These are phyloP conservation scores for Starmera dryadoides DNA, from an alignment of 805 yeast species.

Conservation along the genomic window DNA sequence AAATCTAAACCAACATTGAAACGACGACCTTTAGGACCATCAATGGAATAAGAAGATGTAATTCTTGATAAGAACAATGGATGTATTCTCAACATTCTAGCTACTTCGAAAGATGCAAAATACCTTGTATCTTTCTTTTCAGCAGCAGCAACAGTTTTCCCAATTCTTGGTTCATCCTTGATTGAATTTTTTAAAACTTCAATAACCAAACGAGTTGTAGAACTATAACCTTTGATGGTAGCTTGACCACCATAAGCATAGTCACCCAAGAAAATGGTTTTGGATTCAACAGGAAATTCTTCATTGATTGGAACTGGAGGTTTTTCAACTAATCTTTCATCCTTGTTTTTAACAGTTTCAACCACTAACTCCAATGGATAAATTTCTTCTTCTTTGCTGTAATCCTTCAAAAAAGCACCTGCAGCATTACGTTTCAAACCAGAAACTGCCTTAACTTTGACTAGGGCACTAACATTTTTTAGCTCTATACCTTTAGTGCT, in stretches of 20 bases:
- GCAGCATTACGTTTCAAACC: conserved; percentile 63
- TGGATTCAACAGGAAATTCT: conserved; percentile 71
- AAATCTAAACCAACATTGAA: conserved; percentile 75
- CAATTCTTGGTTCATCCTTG: conserved; percentile 56
- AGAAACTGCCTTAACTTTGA: conserved; percentile 65
- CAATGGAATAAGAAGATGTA: conserved; percentile 65
- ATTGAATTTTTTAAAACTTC: conserved; percentile 45
- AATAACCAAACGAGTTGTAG: conserved; percentile 35
- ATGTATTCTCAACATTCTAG: conserved; percentile 47
- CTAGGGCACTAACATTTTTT: conserved; percentile 48
- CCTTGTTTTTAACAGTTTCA: conserved; percentile 64
- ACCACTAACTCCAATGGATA: conserved; percentile 82
- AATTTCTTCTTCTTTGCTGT: conserved; percentile 39
- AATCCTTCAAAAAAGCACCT: conserved; percentile 81
- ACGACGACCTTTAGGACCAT: conserved; percentile 42
- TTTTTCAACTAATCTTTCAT: conserved; percentile 63
- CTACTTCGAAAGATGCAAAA: conserved; percentile 57
- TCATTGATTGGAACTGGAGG: conserved; percentile 71
- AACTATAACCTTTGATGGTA: conserved; percentile 51
- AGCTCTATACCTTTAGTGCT: conserved; percentile 56
- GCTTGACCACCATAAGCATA: conserved; percentile 85
- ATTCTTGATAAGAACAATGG: conserved; percentile 69
- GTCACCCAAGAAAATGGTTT: conserved; percentile 76
- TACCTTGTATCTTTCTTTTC: conserved; percentile 55
- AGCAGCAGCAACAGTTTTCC: conserved; percentile 46